A percentile compares a stretch with the other conserved stretches of the same genome.
Conservation (phyloP, 352 stramenopile genomes). For the Phytophthora crassamura region DNA sequence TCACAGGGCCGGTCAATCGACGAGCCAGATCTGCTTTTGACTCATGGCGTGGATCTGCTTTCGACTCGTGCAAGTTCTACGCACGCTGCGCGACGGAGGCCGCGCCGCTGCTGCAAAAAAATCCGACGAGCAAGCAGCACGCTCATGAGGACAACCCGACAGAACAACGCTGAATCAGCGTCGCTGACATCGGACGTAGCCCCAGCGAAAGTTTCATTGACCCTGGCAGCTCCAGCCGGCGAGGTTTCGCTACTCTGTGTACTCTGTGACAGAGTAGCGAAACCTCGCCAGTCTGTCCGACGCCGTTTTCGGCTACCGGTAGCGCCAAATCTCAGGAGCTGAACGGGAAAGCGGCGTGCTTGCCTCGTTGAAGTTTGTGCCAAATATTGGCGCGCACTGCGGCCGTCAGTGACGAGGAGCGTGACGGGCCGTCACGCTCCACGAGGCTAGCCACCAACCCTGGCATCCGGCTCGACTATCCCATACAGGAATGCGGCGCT, state of each 20-base stretch:
- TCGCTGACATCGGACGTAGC: not conserved
- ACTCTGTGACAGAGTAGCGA: not conserved
- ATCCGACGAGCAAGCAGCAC: constrained; percentile 19
- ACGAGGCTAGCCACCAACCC: not conserved
- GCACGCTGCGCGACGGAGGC: not conserved
- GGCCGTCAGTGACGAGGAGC: too few relatives aligned
- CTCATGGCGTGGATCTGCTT: not conserved
- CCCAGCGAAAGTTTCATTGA: constrained; percentile 15
- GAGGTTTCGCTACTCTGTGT: too few relatives aligned
- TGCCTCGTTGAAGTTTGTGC: constrained; percentile 17
- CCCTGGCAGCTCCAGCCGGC: not conserved
- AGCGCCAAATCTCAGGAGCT: constrained; percentile 6
- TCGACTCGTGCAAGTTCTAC: constrained; percentile 2
- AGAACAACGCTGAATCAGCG: constrained; percentile 10
- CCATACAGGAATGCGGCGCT: constrained; percentile 7
- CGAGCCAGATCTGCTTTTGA: constrained; percentile 11
- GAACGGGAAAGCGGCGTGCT: not conserved
- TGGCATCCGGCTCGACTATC: constrained; percentile 19
- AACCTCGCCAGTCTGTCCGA: constrained; percentile 15
- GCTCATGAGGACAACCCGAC: constrained; percentile 14
- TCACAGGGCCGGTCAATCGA: too few relatives aligned
- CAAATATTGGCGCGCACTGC: constrained; percentile 20
- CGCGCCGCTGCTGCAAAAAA: constrained; percentile 23
- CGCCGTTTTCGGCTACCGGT: constrained; percentile 18
- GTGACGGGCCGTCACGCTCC: constrained; percentile 5